These are phyloP conservation scores for Cenchrus americanus DNA, from an alignment of 176 grass and related monocot genomes.

Conservation along the genomic window DNA sequence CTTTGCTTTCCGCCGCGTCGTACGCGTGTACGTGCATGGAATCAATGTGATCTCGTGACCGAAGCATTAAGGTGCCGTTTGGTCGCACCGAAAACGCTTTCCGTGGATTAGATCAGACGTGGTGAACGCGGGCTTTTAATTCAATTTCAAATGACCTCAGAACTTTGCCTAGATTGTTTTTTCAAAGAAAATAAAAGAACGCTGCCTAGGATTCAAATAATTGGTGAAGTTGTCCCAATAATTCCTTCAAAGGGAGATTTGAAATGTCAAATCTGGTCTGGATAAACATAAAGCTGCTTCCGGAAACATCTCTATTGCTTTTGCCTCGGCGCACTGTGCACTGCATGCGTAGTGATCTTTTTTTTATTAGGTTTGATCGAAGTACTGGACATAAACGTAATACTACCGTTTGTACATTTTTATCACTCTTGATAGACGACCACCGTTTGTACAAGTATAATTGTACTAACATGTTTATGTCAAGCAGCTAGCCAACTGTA, in stretches of 20 bases:
- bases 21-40: constrained; percentile 39
- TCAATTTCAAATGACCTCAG: no score
- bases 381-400: no score
- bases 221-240: background rate
- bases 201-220: background rate
- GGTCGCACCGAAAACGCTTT: constrained; percentile 40
- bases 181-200: no score
- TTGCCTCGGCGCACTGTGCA: no score
- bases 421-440: background rate
- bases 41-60: constrained; percentile 27
- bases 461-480: background rate
- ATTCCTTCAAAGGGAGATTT: background rate
- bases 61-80: constrained; percentile 26
- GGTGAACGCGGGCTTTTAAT: background rate
- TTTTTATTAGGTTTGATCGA: background rate
- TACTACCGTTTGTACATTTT: no score
- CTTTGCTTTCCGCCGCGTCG: background rate
- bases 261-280: background rate
- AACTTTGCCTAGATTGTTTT: no score
- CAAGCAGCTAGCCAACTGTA: background rate
- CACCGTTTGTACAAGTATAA: background rate
- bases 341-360: background rate
- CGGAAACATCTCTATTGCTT: background rate
- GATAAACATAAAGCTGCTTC: background rate
- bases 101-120: background rate